These are phyloP conservation scores for Chondrus crispus DNA, from an alignment of 23 red algal species.

Conservation along the genomic window DNA sequence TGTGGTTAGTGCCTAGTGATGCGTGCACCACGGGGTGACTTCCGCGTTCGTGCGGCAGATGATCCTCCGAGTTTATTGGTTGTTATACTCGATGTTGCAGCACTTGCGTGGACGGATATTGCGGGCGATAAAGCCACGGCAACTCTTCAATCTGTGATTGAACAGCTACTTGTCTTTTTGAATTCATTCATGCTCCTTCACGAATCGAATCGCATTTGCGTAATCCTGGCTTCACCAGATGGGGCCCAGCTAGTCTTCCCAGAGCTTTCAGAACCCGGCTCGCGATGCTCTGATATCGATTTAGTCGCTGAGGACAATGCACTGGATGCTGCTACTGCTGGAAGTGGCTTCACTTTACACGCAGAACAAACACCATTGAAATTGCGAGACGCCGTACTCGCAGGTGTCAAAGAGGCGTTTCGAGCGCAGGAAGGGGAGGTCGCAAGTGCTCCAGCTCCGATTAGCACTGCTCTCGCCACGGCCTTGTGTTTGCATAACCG, in stretches of 20 bases:
- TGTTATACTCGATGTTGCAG: constrained; percentile 44
- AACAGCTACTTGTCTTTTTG: constrained; percentile 53
- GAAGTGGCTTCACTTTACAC: background rate
- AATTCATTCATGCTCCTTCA: constrained; percentile 73
- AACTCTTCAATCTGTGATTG: constrained; percentile 22
- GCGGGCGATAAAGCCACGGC: background rate
- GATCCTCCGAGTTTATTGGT: constrained; percentile 48
- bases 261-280: background rate
- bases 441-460: background rate
- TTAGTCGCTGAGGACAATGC: background rate
- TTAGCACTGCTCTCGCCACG: constrained; percentile 39
- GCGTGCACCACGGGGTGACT: constrained; percentile 18
- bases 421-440: background rate
- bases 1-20: background rate
- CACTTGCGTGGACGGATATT: constrained; percentile 17
- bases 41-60: constrained; percentile 44
- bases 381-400: constrained; percentile 13
- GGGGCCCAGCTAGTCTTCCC: constrained; percentile 20
- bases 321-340: constrained; percentile 13
- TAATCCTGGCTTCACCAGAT: constrained; percentile 31
- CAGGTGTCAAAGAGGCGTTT: constrained; percentile 6
- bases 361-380: background rate
- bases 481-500: constrained; percentile 60
- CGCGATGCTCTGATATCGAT: too few species aligned
- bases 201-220: constrained; percentile 50